Base-by-base conservation (phyloP, 306 rosid species). In the Trichosanthes cucumerina region DNA sequence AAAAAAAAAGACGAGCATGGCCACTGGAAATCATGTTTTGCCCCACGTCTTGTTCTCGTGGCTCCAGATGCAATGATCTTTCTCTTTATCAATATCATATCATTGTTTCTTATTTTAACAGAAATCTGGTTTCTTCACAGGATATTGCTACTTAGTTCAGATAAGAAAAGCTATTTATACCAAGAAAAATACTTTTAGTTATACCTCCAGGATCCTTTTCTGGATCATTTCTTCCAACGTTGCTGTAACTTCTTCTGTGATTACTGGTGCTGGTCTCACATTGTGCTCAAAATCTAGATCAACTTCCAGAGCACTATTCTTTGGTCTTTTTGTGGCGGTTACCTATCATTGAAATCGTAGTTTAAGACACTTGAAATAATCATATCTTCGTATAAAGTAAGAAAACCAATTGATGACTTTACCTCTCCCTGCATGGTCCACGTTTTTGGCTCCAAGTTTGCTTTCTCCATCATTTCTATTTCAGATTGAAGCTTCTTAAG, bases 391-490 rank as follows among this genome's bases (percentile, higher is more conserved):
- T 21, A 58, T 15, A 3, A 18, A 58, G n/a, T 57, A 62, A 21
- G 34, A 65, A 72, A 78, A 80, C 5, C 19, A 46, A 10, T 15
- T 62, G 11, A 12, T 6, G 69, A 68, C 19, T 62, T 80, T 87
- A 95, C 99, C 97, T 95, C 99, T 60, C 99, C 99, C 84, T 79
- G 89, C 97, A 95, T 88, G 80, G 91, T 90, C 99, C 99, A 95
- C 26, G 84, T 77, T 85, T 91, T 90, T 59, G 89, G 93, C 76
- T 91, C 93, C 86, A 95, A 28, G 80, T 87, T 92, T 76, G 93
- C 88, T 36, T 82, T 85, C 83, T 95, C 99, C 97, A 92, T 87
- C 86, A 79, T 80, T 82, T 88, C 87, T 86, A 95, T 92, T 80
- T 92, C 79, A 18, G 91, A 81, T 81, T 83, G 88, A 82, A 84